Evolutionary conservation across 2,329 filamentous ascomycete genomes (phyloP), one percentile per base, ranked within the genome.

Genomic region (Tolypocladium tundrense): DNA sequence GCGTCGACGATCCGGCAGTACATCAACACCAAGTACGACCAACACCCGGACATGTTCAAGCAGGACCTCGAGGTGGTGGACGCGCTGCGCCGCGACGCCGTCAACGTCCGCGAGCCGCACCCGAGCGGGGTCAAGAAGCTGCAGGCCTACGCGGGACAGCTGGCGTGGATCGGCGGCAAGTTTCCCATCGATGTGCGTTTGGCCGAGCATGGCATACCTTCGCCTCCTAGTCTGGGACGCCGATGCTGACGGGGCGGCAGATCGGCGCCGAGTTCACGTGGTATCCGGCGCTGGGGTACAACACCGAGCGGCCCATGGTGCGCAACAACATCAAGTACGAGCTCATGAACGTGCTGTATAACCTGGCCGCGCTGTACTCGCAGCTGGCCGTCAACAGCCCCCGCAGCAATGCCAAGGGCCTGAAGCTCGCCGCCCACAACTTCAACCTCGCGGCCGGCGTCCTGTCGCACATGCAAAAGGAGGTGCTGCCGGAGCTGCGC

Each of bases 1-100:
- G 88, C 90, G 57, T 80, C 84, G 60, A 88, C 91, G 54, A 91
- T 99, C 70, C 91, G 90, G 63, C 87, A 94, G 70, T 97, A 99
- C 77, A 97, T 99, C 68, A 96, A 91, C 61, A 88, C 85, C 73
- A 97, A 97, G 80, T 97, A 97, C 87, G 93, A 97, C 73, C 94
- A 99, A 72, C 93, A 96, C 70, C 93, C 94, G 40, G 91, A 97
- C 73, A 96, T 96, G 88, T 99, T 99, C 74, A 84, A 85, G 62
- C 83, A 90, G 62, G 94, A 99, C 75, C 84, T 85, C 59, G 86
- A 92, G 68, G 83, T 88, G 63, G 91, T 99, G 67, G 91, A 97
- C 69, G 79, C 84, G 54, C 77, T 97, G 59, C 87, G 94, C 6
- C 83, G 83, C 61, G 90, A 95, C 70, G 94, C 94, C n/a, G 80